A percentile compares a stretch with the other conserved stretches of the same genome.
phyloP scores from a whole-genome alignment of 2,329 filamentous ascomycete species.

The Fusarium multiceps region DNA sequence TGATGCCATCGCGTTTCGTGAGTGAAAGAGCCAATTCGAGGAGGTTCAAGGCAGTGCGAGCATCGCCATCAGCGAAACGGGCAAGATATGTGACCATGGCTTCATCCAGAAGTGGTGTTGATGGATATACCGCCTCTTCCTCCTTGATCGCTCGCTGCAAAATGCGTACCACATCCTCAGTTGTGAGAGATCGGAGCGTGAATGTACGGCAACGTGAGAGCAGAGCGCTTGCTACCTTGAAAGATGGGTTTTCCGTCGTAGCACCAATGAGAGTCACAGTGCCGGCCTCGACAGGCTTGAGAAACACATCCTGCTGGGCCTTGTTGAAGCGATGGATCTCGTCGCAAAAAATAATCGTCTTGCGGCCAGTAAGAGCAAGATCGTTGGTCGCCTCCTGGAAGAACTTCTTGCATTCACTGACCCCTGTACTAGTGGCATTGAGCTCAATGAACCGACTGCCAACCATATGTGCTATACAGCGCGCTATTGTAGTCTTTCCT shows the following conservation, averaged over 20 bases:
- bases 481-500: constrained; percentile 91
- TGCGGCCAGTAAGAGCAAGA: constrained; percentile 81
- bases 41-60: constrained; percentile 90
- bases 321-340: constrained; percentile 95
- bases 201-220: constrained; percentile 92
- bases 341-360: constrained; percentile 97
- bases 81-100: constrained; percentile 85
- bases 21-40: constrained; percentile 89
- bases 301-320: constrained; percentile 92
- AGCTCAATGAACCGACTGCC: constrained; percentile 93
- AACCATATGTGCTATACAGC: constrained; percentile 85
- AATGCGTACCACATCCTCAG: constrained; percentile 78
- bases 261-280: constrained; percentile 93
- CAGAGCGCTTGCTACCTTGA: constrained; percentile 89
- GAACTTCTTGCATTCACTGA: constrained; percentile 91
- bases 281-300: constrained; percentile 91
- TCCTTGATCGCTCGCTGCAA: constrained; percentile 77
- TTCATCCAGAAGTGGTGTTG: constrained; percentile 74
- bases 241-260: constrained; percentile 93
- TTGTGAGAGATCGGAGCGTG: constrained; percentile 79
- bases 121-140: constrained; percentile 61
- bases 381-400: constrained; percentile 88
- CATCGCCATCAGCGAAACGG: constrained; percentile 90
- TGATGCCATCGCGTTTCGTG: constrained; percentile 67
- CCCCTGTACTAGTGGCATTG: constrained; percentile 89